Conservation (phyloP, 2,329 filamentous ascomycete species). For the Calonectria leucothoes region DNA sequence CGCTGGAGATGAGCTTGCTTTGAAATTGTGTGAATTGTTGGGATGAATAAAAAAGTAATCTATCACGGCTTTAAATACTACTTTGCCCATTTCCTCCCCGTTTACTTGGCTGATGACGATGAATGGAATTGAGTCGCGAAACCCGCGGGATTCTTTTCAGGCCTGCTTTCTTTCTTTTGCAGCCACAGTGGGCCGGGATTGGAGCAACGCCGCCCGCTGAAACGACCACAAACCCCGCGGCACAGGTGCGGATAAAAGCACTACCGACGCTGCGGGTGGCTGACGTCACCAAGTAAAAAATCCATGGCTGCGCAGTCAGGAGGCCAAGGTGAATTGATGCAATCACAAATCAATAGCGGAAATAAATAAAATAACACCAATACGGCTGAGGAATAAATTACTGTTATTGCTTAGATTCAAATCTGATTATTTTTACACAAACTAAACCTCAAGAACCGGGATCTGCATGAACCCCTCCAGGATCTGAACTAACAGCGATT, state of each 20-base stretch:
- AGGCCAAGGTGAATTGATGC: no score
- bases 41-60: not conserved
- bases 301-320: no score
- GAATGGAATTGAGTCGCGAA: not conserved
- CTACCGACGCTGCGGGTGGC: not conserved
- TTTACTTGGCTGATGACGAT: not conserved
- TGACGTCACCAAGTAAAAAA: not conserved
- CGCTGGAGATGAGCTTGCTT: not conserved
- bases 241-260: not conserved
- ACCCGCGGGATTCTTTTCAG: not conserved
- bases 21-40: not conserved
- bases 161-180: not conserved
- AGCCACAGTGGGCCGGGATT: not conserved
- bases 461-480: no score
- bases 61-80: not conserved
- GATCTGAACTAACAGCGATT: not conserved
- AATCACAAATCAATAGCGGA: no score
- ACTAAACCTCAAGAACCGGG: no score
- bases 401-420: no score
- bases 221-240: not conserved
- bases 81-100: not conserved
- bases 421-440: no score
- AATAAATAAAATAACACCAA: not conserved
- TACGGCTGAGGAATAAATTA: no score
- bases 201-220: not conserved